Percentiles rank a stretch among this genome's conserved stretches.
Conservation (phyloP, 768 basidiomycete species). For the Lentinula guzmanii region DNA sequence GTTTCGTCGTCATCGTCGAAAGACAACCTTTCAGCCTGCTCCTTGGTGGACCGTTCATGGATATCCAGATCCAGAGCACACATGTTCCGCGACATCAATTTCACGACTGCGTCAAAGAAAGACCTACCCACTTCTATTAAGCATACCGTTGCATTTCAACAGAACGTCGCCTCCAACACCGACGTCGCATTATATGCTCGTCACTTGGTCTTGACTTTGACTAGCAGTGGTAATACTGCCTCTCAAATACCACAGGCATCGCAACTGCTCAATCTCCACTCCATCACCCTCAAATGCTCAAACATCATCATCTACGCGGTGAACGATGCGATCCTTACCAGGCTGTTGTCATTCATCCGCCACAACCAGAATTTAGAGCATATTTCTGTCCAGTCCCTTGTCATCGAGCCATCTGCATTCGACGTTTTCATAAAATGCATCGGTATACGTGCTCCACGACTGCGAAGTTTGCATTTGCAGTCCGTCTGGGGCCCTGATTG, state of each 20-base stretch:
- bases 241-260: not conserved
- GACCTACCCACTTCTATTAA: not conserved
- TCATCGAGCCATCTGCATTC: not conserved
- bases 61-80: not conserved
- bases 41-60: not conserved
- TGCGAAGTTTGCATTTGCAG: not conserved
- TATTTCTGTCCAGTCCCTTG: not conserved
- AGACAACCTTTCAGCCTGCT: not conserved
- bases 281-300: not conserved
- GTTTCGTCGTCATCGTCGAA: not conserved
- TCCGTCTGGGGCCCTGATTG: not conserved
- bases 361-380: not conserved
- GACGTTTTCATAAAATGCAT: not conserved
- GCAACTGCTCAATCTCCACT: not conserved
- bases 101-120: not conserved
- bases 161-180: not conserved
- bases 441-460: not conserved
- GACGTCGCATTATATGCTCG: not conserved
- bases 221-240: not conserved
- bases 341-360: not conserved
- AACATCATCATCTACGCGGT: not conserved
- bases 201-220: not conserved
- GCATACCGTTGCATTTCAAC: not conserved
- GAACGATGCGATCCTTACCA: not conserved
- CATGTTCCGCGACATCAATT: not conserved